Base-by-base conservation (phyloP, 2,329 filamentous ascomycete genomes). In the Geosmithia morbida region DNA sequence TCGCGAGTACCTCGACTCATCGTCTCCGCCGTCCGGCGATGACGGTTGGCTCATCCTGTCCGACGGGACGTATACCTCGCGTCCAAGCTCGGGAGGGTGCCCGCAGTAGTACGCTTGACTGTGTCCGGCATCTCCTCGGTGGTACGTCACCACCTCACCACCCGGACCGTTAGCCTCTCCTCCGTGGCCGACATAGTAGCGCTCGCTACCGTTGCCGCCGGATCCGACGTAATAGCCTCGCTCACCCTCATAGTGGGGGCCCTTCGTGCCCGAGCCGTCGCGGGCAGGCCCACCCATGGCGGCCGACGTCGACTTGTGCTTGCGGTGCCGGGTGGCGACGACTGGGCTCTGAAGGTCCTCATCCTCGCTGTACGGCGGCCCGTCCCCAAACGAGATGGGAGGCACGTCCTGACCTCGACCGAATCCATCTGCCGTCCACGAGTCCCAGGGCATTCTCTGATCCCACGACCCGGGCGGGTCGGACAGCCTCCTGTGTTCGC, bases 281-380 rank as follows among this genome's bases (percentile, higher is more conserved):
- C 26, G 43, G 14, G 14, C 39, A 7, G 44, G 10, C 22, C 37
- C 39, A 7, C 19, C 18, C 64, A 57, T 69, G 3, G 71, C 64
- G 17, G 73, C 71, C 2, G 72, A 72, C 1, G 77, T 74, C 2
- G 83, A 86, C 62, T 86, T 94, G 66, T 89, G 83, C 64, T 92
- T 94, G 59, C 85, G 83, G 62, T 94, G 88, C 49, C 85, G 75
- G 40, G 85, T 85, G 53, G 84, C 87, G 14, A 89, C 87, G 17
- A 95, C 86, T 0, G 89, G 89, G 59, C 88, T 94, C 58, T 92
- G 87, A 42, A 96, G 73, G 63, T 97, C 92, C 56, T 97, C 88
- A 58, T 97, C 89, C 66, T 96, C 89, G 63, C 87, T 94, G 68
- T 88, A 97, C 2, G 89, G 90, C 19, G 89, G 89, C 0, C 89